These are phyloP conservation scores for Penicillium simplicissimum DNA, from an alignment of 495 filamentous ascomycete genomes.

Conservation along the genomic window DNA sequence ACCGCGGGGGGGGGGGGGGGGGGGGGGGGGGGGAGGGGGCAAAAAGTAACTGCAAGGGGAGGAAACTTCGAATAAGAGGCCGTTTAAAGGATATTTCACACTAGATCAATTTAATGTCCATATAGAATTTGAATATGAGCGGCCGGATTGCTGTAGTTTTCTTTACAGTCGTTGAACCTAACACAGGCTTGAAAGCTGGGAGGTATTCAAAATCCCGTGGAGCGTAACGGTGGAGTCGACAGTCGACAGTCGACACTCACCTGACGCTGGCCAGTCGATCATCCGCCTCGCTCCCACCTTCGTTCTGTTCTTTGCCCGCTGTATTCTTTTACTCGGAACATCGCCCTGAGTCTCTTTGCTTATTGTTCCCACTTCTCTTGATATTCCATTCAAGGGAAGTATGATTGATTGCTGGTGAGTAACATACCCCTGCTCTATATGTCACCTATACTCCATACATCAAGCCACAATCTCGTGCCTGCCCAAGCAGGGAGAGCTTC, in stretches of 20 bases:
- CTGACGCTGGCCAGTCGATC: constrained; percentile 17
- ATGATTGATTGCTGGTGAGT: constrained; percentile 1
- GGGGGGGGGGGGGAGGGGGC: too few species aligned
- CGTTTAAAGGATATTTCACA: not conserved
- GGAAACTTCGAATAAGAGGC: not conserved
- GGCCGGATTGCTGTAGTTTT: not conserved
- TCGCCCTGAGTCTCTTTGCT: not conserved
- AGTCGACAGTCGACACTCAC: too few species aligned
- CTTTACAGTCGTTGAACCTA: not conserved
- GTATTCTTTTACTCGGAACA: not conserved
- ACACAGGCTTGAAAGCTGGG: not conserved
- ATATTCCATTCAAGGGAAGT: not conserved
- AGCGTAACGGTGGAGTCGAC: constrained; percentile 1
- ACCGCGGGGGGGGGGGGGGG: too few species aligned
- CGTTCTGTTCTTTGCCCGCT: not conserved
- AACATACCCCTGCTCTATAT: not conserved
- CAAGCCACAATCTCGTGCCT: constrained; percentile 2
- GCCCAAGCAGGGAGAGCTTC: constrained; percentile 1
- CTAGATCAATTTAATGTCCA: not conserved
- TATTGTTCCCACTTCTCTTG: not conserved
- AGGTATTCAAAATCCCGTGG: not conserved
- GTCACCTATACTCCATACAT: not conserved
- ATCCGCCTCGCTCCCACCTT: constrained; percentile 4
- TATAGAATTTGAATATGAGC: not conserved
- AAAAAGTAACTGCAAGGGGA: not conserved